Conservation (phyloP, 371 early-diverging fungal genomes). For the Circinella umbellata region DNA sequence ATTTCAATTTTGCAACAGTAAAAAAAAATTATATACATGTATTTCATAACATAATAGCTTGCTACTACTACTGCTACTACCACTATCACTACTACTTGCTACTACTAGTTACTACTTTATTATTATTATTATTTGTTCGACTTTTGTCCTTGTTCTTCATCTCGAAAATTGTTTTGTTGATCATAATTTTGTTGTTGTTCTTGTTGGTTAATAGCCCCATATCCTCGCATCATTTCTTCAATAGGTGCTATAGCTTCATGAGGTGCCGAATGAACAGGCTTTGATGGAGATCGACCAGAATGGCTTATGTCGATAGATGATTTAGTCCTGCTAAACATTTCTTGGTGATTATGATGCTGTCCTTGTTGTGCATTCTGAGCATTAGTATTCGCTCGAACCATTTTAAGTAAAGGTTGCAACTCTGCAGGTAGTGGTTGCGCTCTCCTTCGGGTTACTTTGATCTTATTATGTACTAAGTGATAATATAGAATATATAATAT, state of each 20-base stretch:
- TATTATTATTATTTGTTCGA: conserved; percentile 19
- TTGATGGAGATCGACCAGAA: not conserved
- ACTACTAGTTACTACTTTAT: not conserved
- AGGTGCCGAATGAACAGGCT: not conserved
- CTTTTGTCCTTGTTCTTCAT: conserved; percentile 3
- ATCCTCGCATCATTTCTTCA: conserved; percentile 11
- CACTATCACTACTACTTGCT: no score
- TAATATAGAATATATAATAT: not conserved
- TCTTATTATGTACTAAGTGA: conserved; percentile 13
- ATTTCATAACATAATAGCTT: not conserved
- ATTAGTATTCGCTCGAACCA: conserved; percentile 9
- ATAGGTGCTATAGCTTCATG: conserved; percentile 6
- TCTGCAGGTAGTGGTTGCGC: conserved; percentile 14
- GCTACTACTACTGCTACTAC: not conserved
- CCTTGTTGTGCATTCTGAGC: not conserved
- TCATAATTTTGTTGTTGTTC: not conserved
- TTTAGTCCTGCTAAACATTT: not conserved
- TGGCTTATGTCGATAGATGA: not conserved
- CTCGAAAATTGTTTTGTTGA: not conserved
- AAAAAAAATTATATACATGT: conserved; percentile 2
- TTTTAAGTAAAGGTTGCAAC: conserved; percentile 7
- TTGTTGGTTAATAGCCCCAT: conserved; percentile 5
- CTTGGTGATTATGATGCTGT: not conserved
- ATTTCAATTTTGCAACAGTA: conserved; percentile 2
- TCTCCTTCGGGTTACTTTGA: conserved; percentile 16